These are phyloP conservation scores for Ballota nigra DNA, from an alignment of 257 asterid species.

Conservation along the genomic window DNA sequence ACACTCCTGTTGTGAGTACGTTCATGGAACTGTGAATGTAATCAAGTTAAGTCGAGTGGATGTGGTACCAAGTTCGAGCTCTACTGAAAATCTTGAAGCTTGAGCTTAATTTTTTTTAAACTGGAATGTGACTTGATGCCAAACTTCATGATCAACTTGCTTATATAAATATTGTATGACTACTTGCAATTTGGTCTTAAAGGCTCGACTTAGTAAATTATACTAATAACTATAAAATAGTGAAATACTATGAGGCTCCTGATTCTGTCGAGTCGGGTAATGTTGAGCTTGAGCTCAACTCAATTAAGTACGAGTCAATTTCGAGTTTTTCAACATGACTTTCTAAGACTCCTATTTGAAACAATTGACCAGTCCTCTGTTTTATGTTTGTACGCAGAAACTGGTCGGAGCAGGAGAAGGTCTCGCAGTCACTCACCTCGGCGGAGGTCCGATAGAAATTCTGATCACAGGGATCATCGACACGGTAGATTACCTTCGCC, in stretches of 20 bases:
- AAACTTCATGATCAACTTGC: background rate
- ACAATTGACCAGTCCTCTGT: background rate
- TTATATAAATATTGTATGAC: background rate
- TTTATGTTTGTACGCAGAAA: constrained; percentile 24
- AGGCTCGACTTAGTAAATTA: background rate
- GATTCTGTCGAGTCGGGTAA: background rate
- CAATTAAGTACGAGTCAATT: background rate
- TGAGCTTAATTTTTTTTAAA: background rate
- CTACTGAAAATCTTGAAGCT: background rate
- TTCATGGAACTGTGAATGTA: background rate
- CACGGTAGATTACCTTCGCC: constrained; percentile 33
- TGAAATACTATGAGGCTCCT: background rate
- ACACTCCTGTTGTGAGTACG: too few species aligned
- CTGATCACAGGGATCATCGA: constrained; percentile 31
- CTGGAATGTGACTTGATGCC: background rate
- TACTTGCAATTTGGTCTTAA: background rate
- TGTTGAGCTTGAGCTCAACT: background rate
- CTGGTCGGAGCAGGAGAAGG: constrained; percentile 34
- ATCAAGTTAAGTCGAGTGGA: background rate
- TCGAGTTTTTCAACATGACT: background rate
- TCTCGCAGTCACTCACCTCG: constrained; percentile 48
- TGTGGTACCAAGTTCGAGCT: background rate
- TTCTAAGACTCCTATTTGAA: background rate
- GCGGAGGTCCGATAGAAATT: constrained; percentile 35
- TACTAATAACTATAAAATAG: background rate